Evolutionary conservation across 176 grass and related monocot genomes (phyloP).

Genomic region (Leersia perrieri): DNA sequence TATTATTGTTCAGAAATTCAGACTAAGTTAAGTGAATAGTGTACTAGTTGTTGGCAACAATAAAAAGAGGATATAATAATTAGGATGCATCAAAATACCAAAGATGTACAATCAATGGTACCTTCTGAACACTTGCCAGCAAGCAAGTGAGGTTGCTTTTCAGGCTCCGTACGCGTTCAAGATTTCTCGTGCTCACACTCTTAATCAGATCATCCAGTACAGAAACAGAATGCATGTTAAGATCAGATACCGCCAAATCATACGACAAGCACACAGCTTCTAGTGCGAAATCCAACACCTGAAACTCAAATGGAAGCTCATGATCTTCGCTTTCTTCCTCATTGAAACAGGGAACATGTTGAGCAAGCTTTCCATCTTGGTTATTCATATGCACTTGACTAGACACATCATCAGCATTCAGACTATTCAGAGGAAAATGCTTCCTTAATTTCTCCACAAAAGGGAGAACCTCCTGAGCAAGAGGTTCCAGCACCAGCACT

Average conservation of each 20-base stretch:
- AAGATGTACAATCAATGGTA: constrained; percentile 3
- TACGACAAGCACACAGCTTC: constrained; percentile 65
- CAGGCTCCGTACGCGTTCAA: constrained; percentile 55
- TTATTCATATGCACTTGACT: neutral
- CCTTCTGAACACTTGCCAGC: constrained; percentile 72
- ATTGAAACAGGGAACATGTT: neutral
- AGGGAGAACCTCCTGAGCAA: constrained; percentile 74
- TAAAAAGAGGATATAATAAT: neutral
- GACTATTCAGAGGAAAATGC: constrained; percentile 50
- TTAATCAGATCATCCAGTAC: constrained; percentile 66
- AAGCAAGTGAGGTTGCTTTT: constrained; percentile 63
- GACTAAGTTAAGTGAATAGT: neutral
- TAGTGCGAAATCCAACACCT: constrained; percentile 72
- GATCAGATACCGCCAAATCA: constrained; percentile 49
- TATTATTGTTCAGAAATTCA: neutral
- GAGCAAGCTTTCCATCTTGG: constrained; percentile 10
- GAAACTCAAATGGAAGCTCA: constrained; percentile 76
- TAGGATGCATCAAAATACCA: neutral
- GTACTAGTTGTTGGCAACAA: neutral
- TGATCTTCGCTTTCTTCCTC: neutral
- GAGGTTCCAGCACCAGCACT: constrained; percentile 68
- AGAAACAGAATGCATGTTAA: constrained; percentile 44
- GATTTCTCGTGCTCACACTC: constrained; percentile 68
- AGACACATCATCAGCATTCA: constrained; percentile 21
- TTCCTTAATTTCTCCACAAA: constrained; percentile 66